Base-by-base conservation (phyloP, 139 green algal species). In the Picochlorum sp. region DNA sequence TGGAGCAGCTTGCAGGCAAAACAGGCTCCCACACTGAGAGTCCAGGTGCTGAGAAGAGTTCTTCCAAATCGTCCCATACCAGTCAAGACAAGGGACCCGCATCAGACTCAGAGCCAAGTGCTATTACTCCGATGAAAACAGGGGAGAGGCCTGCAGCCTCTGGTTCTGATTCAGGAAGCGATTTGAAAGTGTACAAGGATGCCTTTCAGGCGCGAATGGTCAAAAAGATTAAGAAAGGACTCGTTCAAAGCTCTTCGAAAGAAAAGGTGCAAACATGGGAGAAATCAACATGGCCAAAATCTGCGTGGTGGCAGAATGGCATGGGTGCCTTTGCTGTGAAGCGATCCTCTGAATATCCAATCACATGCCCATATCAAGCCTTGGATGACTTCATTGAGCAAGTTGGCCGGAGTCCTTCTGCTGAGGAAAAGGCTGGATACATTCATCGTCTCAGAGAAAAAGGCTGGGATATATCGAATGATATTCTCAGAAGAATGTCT, bases 391-490 rank as follows among this genome's bases (percentile, higher is more conserved):
- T 93, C 62, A 77, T 93, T 52, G 61, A 15, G 2, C 49, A 80
- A 41, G 69, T 86, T 56, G 74, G 77, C 14, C 49, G 52, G 41
- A 58, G 56, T 32, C 32, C 64, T 4, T 44, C n/a, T 10, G 49
- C 69, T 24, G 51, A 70, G 44, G 74, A 78, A 59, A 49, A 58
- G 32, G 45, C 66, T 26, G 85, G 64, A 10, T 95, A 91, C 72
- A 63, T 93, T 3, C 65, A 80, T 69, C 76, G 87, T 34, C 66
- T 92, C 57, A 69, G 75, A 54, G 87, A 93, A 77, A 84, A 88
- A 23, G 87, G 87, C 37, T 95, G 81, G 80, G 76, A 91, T 47
- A 69, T 89, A 8, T 62, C 69, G 11, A 44, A 57, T 28, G 84
- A 74, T 1, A 58, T 84, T 41, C n/a, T 21, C 10, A 21, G 15